Percentiles rank a stretch among this genome's conserved stretches.
phyloP scores from a whole-genome alignment of 176 grass and related monocot genomes.

The Phoenix roebelenii region DNA sequence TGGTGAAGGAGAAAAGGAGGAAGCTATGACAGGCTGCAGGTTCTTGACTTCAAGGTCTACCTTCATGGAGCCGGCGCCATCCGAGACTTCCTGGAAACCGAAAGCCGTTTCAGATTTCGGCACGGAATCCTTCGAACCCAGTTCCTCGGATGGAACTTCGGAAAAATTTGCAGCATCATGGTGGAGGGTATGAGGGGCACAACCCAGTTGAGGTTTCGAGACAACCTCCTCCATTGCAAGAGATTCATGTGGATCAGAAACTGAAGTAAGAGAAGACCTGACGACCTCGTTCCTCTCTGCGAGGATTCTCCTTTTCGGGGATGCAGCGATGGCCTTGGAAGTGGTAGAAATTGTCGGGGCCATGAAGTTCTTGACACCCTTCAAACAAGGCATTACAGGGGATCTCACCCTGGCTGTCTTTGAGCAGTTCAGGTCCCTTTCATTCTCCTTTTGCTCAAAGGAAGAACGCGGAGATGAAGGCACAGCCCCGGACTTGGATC shows the following conservation, averaged over 20 bases:
- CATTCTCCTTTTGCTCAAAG: conserved; percentile 51
- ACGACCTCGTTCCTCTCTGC: conserved; percentile 45
- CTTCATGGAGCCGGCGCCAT: neutral
- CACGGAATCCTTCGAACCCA: too few relatives aligned
- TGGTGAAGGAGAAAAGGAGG: neutral
- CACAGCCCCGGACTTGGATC: conserved; percentile 16
- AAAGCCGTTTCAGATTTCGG: neutral
- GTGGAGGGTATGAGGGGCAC: neutral
- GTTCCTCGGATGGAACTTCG: neutral
- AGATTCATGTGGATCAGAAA: conserved; percentile 14
- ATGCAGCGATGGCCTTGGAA: conserved; percentile 51
- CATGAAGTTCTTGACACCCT: conserved; percentile 71
- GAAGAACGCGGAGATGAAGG: conserved; percentile 20
- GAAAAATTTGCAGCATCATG: neutral
- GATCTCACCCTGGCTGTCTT: conserved; percentile 29
- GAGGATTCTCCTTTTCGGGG: conserved; percentile 50
- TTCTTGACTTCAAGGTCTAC: neutral
- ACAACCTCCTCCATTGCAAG: conserved; percentile 13
- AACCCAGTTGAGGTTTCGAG: neutral
- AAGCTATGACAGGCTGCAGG: neutral
- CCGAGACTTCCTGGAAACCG: neutral
- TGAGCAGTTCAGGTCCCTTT: conserved; percentile 21
- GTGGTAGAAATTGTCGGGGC: conserved; percentile 80
- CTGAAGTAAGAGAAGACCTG: conserved; percentile 13
- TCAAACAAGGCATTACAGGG: conserved; percentile 8